Conservation (phyloP, 2,329 filamentous ascomycete species). For the Calonectria hawksworthii region DNA sequence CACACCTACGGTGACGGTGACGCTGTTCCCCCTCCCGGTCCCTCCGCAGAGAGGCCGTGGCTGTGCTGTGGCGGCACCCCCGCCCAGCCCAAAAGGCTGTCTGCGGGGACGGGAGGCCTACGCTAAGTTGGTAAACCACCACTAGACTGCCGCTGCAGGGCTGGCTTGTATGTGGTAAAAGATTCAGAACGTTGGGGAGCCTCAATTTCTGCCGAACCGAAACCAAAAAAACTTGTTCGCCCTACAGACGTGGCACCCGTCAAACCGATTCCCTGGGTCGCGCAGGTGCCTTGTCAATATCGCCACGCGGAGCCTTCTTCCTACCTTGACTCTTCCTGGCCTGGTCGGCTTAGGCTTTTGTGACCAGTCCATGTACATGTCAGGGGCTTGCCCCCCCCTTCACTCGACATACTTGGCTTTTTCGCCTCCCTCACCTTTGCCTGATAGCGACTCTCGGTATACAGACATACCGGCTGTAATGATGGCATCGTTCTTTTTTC, state of each 20-base stretch:
- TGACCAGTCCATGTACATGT: neutral
- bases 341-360: neutral
- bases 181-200: slow-evolving; percentile 3
- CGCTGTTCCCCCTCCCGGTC: neutral
- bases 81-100: neutral
- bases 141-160: slow-evolving; percentile 1
- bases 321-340: neutral
- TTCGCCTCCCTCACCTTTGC: neutral
- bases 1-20: neutral
- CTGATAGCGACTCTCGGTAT: slow-evolving; percentile 14
- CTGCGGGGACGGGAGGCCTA: slow-evolving; percentile 33
- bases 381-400: neutral
- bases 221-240: neutral
- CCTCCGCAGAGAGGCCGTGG: slow-evolving; percentile 20
- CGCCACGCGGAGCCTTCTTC: slow-evolving; percentile 8
- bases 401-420: neutral
- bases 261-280: slow-evolving; percentile 27
- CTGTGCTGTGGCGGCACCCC: slow-evolving; percentile 31
- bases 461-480: slow-evolving; percentile 1
- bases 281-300: neutral
- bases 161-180: neutral
- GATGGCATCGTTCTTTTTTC: slow-evolving; percentile 14
- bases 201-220: neutral
- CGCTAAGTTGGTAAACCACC: slow-evolving; percentile 23
- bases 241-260: slow-evolving; percentile 28